These are phyloP conservation scores for Lachnellula suecica DNA, from an alignment of 2,329 filamentous ascomycete genomes.

Conservation along the genomic window DNA sequence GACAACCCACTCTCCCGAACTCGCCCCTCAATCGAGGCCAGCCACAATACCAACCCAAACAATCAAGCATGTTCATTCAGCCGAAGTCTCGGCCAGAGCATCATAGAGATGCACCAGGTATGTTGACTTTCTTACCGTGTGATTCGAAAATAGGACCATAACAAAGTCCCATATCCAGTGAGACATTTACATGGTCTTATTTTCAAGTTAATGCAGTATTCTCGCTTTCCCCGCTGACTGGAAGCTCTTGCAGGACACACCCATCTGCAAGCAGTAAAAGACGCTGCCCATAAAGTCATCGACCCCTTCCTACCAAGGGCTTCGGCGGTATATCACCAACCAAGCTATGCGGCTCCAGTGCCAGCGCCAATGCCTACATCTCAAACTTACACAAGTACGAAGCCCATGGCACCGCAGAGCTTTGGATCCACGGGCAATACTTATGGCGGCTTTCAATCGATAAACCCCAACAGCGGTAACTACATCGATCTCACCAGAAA, in stretches of 20 bases:
- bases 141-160: too few relatives aligned
- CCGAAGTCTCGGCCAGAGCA: constrained; percentile 32
- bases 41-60: constrained; percentile 18
- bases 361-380: constrained; percentile 21
- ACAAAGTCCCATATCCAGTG: too few relatives aligned
- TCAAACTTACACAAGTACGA: constrained; percentile 29
- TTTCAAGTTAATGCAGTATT: too few relatives aligned
- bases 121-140: neutral
- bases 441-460: constrained; percentile 27
- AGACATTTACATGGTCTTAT: too few relatives aligned
- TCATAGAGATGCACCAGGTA: constrained; percentile 28
- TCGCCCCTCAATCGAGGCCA: constrained; percentile 27
- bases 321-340: constrained; percentile 21
- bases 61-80: constrained; percentile 30
- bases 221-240: too few relatives aligned
- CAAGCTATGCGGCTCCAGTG: constrained; percentile 18
- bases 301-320: constrained; percentile 28
- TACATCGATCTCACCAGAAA: constrained; percentile 32
- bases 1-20: constrained; percentile 31
- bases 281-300: constrained; percentile 23
- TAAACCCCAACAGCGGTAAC: constrained; percentile 29
- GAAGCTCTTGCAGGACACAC: constrained; percentile 20
- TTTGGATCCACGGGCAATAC: constrained; percentile 31
- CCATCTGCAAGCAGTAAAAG: constrained; percentile 30
- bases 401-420: constrained; percentile 22